phyloP scores from a whole-genome alignment of 73 alveolate species.

The Tetrahymena malaccensis region DNA sequence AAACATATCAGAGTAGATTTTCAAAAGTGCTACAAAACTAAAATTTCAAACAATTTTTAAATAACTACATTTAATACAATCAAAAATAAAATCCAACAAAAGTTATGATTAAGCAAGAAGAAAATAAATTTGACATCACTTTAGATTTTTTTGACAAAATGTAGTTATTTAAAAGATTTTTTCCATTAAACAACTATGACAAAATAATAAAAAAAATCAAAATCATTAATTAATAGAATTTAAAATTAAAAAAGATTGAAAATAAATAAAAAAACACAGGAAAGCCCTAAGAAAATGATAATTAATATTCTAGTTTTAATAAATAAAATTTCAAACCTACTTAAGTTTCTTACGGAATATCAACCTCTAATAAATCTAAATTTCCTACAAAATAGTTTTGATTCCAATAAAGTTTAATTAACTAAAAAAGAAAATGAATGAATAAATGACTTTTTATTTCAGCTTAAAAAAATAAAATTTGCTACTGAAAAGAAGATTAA shows the following conservation, averaged over 20 bases:
- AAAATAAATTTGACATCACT: not conserved
- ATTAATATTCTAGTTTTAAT: too few species aligned
- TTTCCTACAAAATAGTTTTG: not conserved
- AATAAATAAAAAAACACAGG: too few species aligned
- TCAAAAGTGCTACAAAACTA: not conserved
- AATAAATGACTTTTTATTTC: too few species aligned
- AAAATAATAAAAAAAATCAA: too few species aligned
- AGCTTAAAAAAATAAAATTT: too few species aligned
- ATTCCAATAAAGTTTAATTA: too few species aligned
- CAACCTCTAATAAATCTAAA: not conserved
- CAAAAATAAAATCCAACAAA: not conserved
- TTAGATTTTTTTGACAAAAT: not conserved
- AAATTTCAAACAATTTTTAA: not conserved
- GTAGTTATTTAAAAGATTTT: not conserved
- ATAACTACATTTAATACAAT: too few species aligned
- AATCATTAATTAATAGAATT: too few species aligned
- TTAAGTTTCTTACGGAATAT: not conserved
- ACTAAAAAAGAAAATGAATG: too few species aligned
- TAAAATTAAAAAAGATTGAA: not conserved
- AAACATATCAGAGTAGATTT: not conserved
- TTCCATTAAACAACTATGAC: not conserved
- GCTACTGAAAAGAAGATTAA: too few species aligned
- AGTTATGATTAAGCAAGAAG: not conserved
- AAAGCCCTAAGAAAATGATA: not conserved
- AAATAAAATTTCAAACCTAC: not conserved